These are phyloP conservation scores for Selaginella moellendorffii DNA, from an alignment of 75 land plant species.

Conservation along the genomic window DNA sequence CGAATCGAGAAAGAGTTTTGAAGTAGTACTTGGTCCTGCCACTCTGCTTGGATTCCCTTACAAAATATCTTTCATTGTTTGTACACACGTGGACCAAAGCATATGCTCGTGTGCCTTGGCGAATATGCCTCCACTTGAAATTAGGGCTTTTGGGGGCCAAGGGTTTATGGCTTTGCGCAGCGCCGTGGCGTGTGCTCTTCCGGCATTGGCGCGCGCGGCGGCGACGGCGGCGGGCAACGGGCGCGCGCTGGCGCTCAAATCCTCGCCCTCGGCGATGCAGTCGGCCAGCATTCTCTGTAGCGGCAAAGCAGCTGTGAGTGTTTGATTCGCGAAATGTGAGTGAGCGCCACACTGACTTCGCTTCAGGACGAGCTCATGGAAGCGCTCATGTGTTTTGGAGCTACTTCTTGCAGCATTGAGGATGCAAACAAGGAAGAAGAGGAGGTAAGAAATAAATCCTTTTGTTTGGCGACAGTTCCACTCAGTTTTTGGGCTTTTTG, in stretches of 20 bases:
- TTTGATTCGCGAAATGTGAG: no score
- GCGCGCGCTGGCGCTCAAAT: no score
- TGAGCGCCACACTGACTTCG: no score
- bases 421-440: constrained; percentile 30
- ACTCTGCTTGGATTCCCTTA: no score
- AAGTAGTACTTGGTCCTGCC: no score
- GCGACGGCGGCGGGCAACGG: neutral
- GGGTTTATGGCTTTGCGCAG: neutral
- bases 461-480: neutral
- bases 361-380: constrained; percentile 61
- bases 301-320: neutral
- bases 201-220: neutral
- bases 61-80: no score
- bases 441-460: constrained; percentile 4
- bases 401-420: constrained; percentile 54
- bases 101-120: no score
- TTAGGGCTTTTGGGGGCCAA: no score
- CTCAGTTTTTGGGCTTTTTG: no score
- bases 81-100: no score
- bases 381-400: constrained; percentile 68
- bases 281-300: neutral
- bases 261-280: neutral
- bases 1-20: no score
- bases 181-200: neutral
- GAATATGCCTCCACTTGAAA: no score